Evolutionary conservation across 768 basidiomycete species (phyloP), one percentile per base, ranked within the genome.

Genomic region (Lentinula sp.): DNA sequence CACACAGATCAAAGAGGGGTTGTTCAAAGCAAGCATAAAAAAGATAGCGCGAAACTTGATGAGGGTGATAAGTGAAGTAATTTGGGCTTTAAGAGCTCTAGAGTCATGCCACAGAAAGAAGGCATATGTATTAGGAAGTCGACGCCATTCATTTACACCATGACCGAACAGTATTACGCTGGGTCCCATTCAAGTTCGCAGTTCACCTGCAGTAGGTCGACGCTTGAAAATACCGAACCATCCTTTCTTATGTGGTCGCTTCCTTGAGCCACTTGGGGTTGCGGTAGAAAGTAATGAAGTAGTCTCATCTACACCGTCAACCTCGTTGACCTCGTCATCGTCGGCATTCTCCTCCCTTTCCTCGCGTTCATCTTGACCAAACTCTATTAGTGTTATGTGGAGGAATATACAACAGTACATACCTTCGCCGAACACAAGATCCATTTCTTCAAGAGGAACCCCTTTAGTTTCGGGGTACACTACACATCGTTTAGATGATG

Each of bases 401-500:
- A 10, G 23, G 49, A 51, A 20, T n/a, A 59, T 12, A 23, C 6
- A 28, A 39, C 0, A 49, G 51, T 13, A 65, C 72, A n/a, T 60
- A 87, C 89, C 90, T 85, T 95, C 92, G 49, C 92, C 89, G 72
- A 95, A 95, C 16, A 94, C 85, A 28, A 81, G 85, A 68, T 95
- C 93, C 87, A 95, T 92, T 70, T 95, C 92, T 74, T 95, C 93
- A 57, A 95, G 75, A 1, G 92, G 88, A 6, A 93, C 85, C 1
- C 92, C 90, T 74, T 84, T 93, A 12, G 91, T 93, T 72, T 93
- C 90, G 0, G 91, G 92, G 69, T 92, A 91, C 65, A 91, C 91
- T 92, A 61, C 58, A 18, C 20, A 33, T 28, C 39, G 15, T 39
- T 15, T 32, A 20, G 33, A 56, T 48, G 9, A 6, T 23, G 32